Evolutionary conservation across 768 basidiomycete genomes (phyloP), one percentile per base, ranked within the genome.

Genomic region (Lactarius tabidus): DNA sequence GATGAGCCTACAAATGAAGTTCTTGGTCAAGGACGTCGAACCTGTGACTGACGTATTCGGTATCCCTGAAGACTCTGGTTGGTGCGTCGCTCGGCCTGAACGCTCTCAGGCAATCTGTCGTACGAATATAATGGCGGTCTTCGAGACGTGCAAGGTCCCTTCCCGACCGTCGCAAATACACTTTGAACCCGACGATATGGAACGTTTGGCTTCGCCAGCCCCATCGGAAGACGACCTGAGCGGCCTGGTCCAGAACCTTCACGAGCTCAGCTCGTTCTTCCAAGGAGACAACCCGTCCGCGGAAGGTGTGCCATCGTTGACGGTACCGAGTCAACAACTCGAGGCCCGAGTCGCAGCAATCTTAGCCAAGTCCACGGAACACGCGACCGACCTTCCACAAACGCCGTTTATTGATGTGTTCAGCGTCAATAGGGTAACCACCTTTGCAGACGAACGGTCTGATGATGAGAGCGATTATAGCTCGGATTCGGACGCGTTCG

Each of bases 341-440:
- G 90, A 91, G 74, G 90, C 89, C 52, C 84, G 88, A 18, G 89
- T 91, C 8, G 90, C 90, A 7, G 89, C 89, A 31, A 92, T 92
- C 68, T 82, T 92, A 28, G 90, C 90, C 41, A 89, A 90, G 75
- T 90, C 89, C n/a, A 87, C 84, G 2, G 84, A 82, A 53, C 71
- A 81, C 18, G 77, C 78, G 10, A 70, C 66, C 31, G 88, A 87
- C 69, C 77, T 82, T 20, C 90, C 90, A 2, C 86, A 86, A 69
- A 92, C 90, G n/a, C 90, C 90, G 3, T 90, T 90, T 77, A 76
- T 85, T 12, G 90, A 91, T 71, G 85, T 88, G 36, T 92, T 92
- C 79, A 80, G 82, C 59, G 82, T 91, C 29, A 80, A 80, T 36
- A 60, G 65, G 29, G 54, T 69, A 59, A 63, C 67, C n/a, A 66